These are phyloP conservation scores for Buddleja alternifolia DNA, from an alignment of 257 asterid genomes.

Conservation along the genomic window DNA sequence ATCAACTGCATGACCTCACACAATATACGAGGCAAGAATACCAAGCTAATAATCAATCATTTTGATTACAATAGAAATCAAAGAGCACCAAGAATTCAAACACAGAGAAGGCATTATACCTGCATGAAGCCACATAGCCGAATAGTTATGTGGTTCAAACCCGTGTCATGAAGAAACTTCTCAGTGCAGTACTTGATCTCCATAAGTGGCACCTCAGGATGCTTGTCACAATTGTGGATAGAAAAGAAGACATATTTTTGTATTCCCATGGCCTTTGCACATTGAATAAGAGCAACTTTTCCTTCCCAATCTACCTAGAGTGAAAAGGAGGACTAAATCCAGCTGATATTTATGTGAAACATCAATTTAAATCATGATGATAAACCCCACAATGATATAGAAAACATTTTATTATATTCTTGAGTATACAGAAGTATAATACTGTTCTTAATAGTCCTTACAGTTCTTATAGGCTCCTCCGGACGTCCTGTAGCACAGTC, in stretches of 20 bases:
- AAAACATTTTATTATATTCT: too few relatives aligned
- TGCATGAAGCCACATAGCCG: constrained; percentile 99
- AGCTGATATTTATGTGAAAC: constrained; percentile 20
- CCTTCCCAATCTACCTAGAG: constrained; percentile 99
- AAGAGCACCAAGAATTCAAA: constrained; percentile 7
- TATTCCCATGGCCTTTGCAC: constrained; percentile 97
- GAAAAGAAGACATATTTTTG: constrained; percentile 88
- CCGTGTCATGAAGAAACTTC: constrained; percentile 81
- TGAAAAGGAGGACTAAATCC: constrained; percentile 33
- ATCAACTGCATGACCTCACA: constrained; percentile 3
- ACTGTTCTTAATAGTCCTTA: constrained; percentile 43
- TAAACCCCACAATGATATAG: not conserved
- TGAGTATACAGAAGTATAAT: constrained; percentile 1
- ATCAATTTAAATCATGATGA: not conserved
- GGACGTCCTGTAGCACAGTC: constrained; percentile 99
- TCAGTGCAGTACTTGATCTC: constrained; percentile 96
- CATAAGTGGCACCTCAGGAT: constrained; percentile 98
- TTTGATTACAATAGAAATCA: not conserved
- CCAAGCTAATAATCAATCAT: constrained; percentile 6
- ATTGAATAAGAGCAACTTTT: constrained; percentile 95
- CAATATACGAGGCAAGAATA: constrained; percentile 18
- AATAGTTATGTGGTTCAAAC: constrained; percentile 75
- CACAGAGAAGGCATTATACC: constrained; percentile 45
- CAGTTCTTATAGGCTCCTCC: constrained; percentile 93
- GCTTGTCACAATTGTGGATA: constrained; percentile 97